Evolutionary conservation across 257 asterid species (phyloP).

Genomic region (Nicotiana tomentosiformis): DNA sequence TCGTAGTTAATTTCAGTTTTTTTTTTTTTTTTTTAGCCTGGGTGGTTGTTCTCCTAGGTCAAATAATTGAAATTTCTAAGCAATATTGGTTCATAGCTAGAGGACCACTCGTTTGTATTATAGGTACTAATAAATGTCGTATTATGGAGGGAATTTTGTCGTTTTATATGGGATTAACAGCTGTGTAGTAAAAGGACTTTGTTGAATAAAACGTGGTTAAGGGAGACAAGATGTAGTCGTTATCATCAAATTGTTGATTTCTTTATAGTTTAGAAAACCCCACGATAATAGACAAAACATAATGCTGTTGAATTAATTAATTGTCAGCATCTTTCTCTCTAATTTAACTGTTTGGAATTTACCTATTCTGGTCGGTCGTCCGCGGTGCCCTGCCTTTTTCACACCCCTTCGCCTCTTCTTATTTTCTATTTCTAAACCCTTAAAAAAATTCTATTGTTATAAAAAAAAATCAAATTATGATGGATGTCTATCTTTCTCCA

Average conservation of each 20-base stretch:
- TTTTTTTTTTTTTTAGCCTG: too few species aligned
- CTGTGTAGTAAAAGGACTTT: background rate
- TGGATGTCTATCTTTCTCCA: too few species aligned
- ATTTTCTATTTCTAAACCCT: background rate
- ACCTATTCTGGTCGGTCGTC: background rate
- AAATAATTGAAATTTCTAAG: background rate
- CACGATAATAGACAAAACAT: background rate
- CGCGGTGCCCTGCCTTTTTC: background rate
- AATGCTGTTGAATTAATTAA: background rate
- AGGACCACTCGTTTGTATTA: background rate
- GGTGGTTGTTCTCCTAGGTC: background rate
- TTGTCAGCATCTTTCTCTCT: background rate
- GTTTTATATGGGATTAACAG: background rate
- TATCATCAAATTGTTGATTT: background rate
- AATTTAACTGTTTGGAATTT: background rate
- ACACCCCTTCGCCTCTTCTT: background rate
- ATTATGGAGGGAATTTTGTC: background rate
- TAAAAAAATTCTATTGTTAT: too few species aligned
- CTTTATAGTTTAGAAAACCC: background rate
- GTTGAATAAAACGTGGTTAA: slow-evolving; percentile 6
- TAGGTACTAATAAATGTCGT: background rate
- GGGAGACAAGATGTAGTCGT: background rate
- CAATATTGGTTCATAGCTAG: background rate
- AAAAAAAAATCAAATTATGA: too few species aligned
- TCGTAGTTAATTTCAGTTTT: too few species aligned